phyloP scores from a whole-genome alignment of 768 basidiomycete species.

The Lactifluus echinatus region DNA sequence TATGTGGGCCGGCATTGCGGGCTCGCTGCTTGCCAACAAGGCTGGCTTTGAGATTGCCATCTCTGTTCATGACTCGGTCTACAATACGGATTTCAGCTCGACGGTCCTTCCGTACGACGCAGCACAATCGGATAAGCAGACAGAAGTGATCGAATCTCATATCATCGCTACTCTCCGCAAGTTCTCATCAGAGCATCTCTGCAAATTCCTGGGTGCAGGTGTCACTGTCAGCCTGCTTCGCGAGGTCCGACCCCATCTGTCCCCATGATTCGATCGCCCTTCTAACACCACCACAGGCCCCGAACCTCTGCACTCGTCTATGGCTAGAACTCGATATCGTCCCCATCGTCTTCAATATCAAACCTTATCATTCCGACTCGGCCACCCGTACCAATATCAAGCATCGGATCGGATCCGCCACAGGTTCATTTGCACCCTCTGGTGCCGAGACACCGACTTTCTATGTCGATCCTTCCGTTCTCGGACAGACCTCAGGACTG shows the following conservation, averaged over 20 bases:
- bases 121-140: conserved; percentile 45
- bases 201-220: conserved; percentile 82
- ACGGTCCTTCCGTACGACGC: conserved; percentile 42
- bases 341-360: conserved; percentile 80
- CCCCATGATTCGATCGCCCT: conserved; percentile 10
- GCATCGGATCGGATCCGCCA: conserved; percentile 73
- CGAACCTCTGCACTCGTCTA: conserved; percentile 77
- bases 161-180: conserved; percentile 58
- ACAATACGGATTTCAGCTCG: conserved; percentile 71
- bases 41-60: conserved; percentile 63
- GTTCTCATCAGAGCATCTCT: conserved; percentile 68
- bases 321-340: conserved; percentile 82
- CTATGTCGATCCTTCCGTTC: conserved; percentile 51
- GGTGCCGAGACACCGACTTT: conserved; percentile 71
- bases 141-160: conserved; percentile 52
- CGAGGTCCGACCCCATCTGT: conserved; percentile 39
- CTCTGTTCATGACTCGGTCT: conserved; percentile 79
- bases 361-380: conserved; percentile 73
- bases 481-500: conserved; percentile 28
- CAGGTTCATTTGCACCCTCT: conserved; percentile 69
- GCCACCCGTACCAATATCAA: conserved; percentile 71
- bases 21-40: conserved; percentile 48
- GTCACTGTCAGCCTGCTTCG: conserved; percentile 62
- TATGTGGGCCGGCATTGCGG: conserved; percentile 83
- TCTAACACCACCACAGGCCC: conserved; percentile 36